Conservation (phyloP, 805 yeast species). For the Starmerella tilneyi region DNA sequence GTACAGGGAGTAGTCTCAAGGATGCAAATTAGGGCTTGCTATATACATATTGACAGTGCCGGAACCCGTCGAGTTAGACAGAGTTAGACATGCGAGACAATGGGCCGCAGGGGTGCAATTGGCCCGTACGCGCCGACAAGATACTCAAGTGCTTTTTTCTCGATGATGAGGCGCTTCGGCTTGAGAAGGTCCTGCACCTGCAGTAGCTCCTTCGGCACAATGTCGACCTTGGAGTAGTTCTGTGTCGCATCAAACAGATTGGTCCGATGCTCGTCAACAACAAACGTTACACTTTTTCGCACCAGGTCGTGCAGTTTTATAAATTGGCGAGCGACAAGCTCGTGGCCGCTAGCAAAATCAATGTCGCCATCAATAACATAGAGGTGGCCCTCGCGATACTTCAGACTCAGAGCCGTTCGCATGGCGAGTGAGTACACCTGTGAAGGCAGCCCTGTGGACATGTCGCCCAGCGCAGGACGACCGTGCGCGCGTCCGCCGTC, state of each 20-base stretch:
- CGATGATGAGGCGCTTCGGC: constrained; percentile 67
- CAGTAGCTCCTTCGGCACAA: constrained; percentile 64
- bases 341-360: constrained; percentile 31
- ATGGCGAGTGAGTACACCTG: constrained; percentile 68
- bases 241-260: constrained; percentile 52
- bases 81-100: constrained; percentile 4
- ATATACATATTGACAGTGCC: no score
- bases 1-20: no score
- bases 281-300: constrained; percentile 42
- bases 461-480: constrained; percentile 81
- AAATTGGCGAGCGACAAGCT: constrained; percentile 42
- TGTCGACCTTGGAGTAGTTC: constrained; percentile 47
- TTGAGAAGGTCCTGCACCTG: constrained; percentile 74
- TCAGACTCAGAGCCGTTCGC: constrained; percentile 71
- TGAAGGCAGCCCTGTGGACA: constrained; percentile 63
- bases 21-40: no score
- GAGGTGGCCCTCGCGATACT: constrained; percentile 64
- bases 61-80: no score
- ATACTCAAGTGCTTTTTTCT: constrained; percentile 60
- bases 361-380: constrained; percentile 52
- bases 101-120: constrained; percentile 13
- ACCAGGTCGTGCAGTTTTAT: constrained; percentile 36
- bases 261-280: constrained; percentile 49
- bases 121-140: constrained; percentile 29
- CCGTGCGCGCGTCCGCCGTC: constrained; percentile 87